A percentile compares a stretch with the other conserved stretches of the same genome.
phyloP scores from a whole-genome alignment of 345 rosid species.

The Rhizophora apiculata region DNA sequence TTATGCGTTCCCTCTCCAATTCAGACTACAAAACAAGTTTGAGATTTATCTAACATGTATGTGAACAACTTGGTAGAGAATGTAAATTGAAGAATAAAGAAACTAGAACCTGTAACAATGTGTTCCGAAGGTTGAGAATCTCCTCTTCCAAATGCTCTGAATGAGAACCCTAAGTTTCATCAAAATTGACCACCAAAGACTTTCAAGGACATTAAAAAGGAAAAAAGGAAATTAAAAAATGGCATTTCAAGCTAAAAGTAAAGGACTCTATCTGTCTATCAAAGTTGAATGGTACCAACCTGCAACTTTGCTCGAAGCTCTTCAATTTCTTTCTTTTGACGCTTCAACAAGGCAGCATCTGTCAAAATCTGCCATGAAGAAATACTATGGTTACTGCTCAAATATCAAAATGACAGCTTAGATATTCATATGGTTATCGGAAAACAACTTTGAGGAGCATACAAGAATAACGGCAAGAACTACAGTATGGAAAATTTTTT shows the following conservation, averaged over 20 bases:
- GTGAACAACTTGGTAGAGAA: conserved; percentile 6
- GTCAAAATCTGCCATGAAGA: conserved; percentile 61
- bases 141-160: conserved; percentile 87
- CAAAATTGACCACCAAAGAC: not conserved
- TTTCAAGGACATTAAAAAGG: conserved; percentile 6
- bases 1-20: conserved; percentile 87
- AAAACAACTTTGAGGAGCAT: conserved; percentile 13
- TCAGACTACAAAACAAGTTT: conserved; percentile 55
- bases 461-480: not conserved
- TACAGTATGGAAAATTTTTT: not conserved
- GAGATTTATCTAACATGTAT: conserved; percentile 12
- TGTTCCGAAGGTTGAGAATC: conserved; percentile 84
- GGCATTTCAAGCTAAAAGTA: conserved; percentile 6
- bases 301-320: conserved; percentile 89
- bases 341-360: conserved; percentile 92
- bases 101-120: conserved; percentile 67
- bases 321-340: conserved; percentile 97
- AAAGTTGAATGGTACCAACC: conserved; percentile 32
- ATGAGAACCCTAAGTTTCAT: conserved; percentile 58
- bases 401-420: no score
- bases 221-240: not conserved
- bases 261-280: not conserved
- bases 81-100: conserved; percentile 13
- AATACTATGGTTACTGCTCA: conserved; percentile 6
- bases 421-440: no score